Evolutionary conservation across 2,329 filamentous ascomycete species (phyloP).

Genomic region (Xylariomycetidae sp.): DNA sequence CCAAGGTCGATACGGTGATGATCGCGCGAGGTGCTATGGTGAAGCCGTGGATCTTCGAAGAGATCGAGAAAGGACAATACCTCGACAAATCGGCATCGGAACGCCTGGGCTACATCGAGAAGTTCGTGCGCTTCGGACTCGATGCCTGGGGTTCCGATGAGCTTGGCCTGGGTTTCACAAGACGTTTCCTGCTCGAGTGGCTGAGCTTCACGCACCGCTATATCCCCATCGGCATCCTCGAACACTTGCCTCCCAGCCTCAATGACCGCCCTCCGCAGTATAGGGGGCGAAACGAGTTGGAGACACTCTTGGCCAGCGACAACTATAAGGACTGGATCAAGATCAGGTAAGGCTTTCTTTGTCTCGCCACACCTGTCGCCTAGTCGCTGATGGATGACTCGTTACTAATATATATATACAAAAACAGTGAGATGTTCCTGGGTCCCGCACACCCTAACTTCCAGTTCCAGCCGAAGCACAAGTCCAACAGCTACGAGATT

Average conservation of each 20-base stretch:
- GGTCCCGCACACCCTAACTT: constrained; percentile 87
- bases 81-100: constrained; percentile 91
- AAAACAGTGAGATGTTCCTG: constrained; percentile 86
- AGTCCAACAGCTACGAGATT: constrained; percentile 78
- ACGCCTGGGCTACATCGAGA: constrained; percentile 79
- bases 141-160: constrained; percentile 97
- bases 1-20: constrained; percentile 91
- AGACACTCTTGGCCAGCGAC: constrained; percentile 84
- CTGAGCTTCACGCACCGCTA: constrained; percentile 91
- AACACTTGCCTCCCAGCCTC: constrained; percentile 80
- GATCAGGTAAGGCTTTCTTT: constrained; percentile 66
- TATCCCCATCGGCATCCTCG: constrained; percentile 82
- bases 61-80: constrained; percentile 88
- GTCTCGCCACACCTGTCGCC: neutral
- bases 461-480: constrained; percentile 95
- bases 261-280: constrained; percentile 87
- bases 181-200: constrained; percentile 92
- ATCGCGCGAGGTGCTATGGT: constrained; percentile 92
- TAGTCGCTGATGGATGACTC: constrained; percentile 1
- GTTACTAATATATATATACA: constrained; percentile 1
- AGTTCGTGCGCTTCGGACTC: constrained; percentile 84
- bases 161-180: constrained; percentile 83
- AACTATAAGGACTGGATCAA: constrained; percentile 99
- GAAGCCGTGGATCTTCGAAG: constrained; percentile 98
- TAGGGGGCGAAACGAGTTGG: constrained; percentile 79